Conservation (phyloP, 306 rosid species). For the Prunus armeniaca region DNA sequence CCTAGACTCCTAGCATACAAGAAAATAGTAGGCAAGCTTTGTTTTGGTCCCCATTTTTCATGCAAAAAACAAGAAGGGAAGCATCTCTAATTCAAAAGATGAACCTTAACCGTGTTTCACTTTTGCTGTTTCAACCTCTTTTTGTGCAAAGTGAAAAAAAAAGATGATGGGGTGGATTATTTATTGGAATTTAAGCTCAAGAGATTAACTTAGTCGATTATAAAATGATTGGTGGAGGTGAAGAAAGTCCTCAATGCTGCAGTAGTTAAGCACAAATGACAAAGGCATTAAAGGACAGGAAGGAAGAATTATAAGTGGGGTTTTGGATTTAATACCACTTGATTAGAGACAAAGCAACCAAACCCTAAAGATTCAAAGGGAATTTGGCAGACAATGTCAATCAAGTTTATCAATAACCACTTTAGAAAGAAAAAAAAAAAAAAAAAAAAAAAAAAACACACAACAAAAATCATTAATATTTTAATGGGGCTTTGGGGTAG, state of each 20-base stretch:
- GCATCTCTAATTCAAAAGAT: slow-evolving; percentile 2
- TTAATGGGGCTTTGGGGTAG: not conserved
- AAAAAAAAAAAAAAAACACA: too few species aligned
- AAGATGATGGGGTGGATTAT: slow-evolving; percentile 5
- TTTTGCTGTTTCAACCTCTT: slow-evolving; percentile 13
- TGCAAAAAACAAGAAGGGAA: slow-evolving; percentile 6
- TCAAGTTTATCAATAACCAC: slow-evolving; percentile 19
- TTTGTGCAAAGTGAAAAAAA: not conserved
- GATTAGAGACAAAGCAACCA: slow-evolving; percentile 36
- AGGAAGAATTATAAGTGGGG: slow-evolving; percentile 15
- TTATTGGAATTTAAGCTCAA: slow-evolving; percentile 7
- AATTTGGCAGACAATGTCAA: slow-evolving; percentile 22
- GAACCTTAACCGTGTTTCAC: slow-evolving; percentile 17
- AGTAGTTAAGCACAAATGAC: not conserved
- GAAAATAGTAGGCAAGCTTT: not conserved
- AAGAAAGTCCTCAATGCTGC: not conserved
- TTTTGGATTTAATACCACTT: slow-evolving; percentile 16
- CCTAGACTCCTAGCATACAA: too few species aligned
- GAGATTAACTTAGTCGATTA: not conserved
- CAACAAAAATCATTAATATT: not conserved
- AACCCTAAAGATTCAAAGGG: slow-evolving; percentile 12
- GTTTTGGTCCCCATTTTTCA: slow-evolving; percentile 22
- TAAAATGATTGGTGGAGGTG: slow-evolving; percentile 12
- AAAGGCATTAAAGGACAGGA: slow-evolving; percentile 1
- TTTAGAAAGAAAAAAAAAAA: not conserved